Base-by-base conservation (phyloP, 129 eudicot species). In the Flaveria linearis region DNA sequence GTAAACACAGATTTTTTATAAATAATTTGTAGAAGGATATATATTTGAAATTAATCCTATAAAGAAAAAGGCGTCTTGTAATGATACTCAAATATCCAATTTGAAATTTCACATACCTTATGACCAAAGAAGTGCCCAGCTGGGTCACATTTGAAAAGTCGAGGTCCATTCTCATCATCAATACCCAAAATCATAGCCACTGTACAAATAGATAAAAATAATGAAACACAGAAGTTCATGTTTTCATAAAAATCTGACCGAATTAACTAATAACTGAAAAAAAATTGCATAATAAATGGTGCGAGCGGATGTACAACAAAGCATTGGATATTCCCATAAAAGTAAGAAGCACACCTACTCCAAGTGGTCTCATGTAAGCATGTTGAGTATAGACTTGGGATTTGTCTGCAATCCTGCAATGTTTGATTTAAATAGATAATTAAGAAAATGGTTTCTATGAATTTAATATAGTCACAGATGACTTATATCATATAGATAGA, bases 301-400 rank as follows among this genome's bases (percentile, higher is more conserved):
- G 73, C 10, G 66, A 25, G 58, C 47, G 22, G 46, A 43, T 7
- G 14, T 11, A 23, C 42, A 72, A 71, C 22, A 62, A 18, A 69
- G 15, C 12, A 39, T 63, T 47, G 1, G 16, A 4, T 53, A 67
- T 41, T 69, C 52, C 47, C 12, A 22, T 47, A 39, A 68, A 47
- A 69, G 63, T 33, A 41, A 55, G 77, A 57, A 30, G 86, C 97
- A 39, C 14, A 94, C 99, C 97, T 87, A 94, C 92, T 66, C 97
- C 98, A 76, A 94, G 97, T 60, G 98, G 98, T 75, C 97, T 88
- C 98, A 94, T 94, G 75, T 94, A 94, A 52, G 98, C 98, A 86
- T 94, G 98, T 68, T 94, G 98, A 18, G 98, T 94, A 80, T 91
- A 94, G 11, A 94, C 96, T 81, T 91, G 98, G 14, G 99, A 91